These are phyloP conservation scores for Emmonsiellopsis sp. DNA, from an alignment of 2,329 filamentous ascomycete species.

Conservation along the genomic window DNA sequence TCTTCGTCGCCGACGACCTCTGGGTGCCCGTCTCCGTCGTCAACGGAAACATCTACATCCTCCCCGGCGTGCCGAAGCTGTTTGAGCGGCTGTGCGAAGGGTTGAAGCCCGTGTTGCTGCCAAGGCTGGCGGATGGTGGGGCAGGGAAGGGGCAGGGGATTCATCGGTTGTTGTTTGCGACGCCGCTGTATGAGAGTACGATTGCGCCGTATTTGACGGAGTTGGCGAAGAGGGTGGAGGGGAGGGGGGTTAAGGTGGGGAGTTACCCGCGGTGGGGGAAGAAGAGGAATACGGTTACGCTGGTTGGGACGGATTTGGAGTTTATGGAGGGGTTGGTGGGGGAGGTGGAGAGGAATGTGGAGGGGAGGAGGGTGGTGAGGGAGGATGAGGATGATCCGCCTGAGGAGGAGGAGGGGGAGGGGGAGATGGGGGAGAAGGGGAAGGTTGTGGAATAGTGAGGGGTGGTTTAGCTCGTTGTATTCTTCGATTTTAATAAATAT, in stretches of 20 bases:
- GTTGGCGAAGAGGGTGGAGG: conserved; percentile 62
- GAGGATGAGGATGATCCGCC: conserved; percentile 63
- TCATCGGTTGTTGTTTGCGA: conserved; percentile 71
- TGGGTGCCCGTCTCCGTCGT: conserved; percentile 89
- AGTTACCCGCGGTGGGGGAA: conserved; percentile 92
- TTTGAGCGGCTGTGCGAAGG: conserved; percentile 73
- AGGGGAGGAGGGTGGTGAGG: conserved; percentile 58
- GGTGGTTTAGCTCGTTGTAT: neutral
- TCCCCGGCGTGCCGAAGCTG: conserved; percentile 79
- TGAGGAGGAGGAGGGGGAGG: neutral
- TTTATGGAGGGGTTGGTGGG: conserved; percentile 70
- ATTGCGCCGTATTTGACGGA: conserved; percentile 77
- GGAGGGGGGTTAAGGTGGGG: conserved; percentile 80
- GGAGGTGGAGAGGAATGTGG: conserved; percentile 68
- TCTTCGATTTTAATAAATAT: neutral
- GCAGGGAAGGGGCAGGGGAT: conserved; percentile 69
- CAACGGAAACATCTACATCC: conserved; percentile 86
- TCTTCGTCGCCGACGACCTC: conserved; percentile 71
- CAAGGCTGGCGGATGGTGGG: conserved; percentile 55
- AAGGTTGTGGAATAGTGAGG: neutral
- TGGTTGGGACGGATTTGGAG: conserved; percentile 66
- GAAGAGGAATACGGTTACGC: conserved; percentile 76
- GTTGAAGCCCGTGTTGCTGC: conserved; percentile 60
- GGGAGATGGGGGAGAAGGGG: neutral
- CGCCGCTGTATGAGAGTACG: conserved; percentile 75